A percentile compares a stretch with the other conserved stretches of the same genome.
Evolutionary conservation across 257 asterid genomes (phyloP).

Genomic region (Gardenia jasminoides): DNA sequence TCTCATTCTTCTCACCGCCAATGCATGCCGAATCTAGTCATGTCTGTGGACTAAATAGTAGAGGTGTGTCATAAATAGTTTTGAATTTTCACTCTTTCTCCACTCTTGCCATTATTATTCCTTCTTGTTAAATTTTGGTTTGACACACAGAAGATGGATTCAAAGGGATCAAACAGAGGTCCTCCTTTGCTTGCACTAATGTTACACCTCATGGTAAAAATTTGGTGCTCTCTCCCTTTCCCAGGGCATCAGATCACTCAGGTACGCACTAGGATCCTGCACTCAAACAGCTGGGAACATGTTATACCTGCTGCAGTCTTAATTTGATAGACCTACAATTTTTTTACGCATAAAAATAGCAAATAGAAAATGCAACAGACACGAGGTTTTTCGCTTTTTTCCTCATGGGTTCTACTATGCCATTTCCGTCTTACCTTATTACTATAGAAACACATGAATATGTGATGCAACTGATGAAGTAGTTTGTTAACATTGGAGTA

Average conservation of each 20-base stretch:
- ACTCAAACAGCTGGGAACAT: background rate
- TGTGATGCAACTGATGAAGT: background rate
- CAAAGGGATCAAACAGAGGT: slow-evolving; percentile 26
- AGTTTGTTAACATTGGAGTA: background rate
- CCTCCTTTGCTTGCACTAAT: slow-evolving; percentile 25
- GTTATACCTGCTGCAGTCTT: background rate
- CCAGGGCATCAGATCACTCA: slow-evolving; percentile 31
- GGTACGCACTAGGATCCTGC: slow-evolving; percentile 27
- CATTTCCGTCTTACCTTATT: too few species aligned
- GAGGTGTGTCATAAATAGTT: slow-evolving; percentile 27
- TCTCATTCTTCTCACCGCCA: slow-evolving; percentile 44
- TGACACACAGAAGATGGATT: slow-evolving; percentile 44
- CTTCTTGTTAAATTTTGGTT: slow-evolving; percentile 1
- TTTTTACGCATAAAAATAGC: background rate
- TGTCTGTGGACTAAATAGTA: slow-evolving; percentile 19
- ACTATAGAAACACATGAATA: background rate
- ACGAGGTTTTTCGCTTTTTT: background rate
- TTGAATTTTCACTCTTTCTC: slow-evolving; percentile 8
- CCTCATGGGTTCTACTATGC: background rate
- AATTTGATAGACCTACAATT: background rate
- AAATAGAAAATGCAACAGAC: background rate
- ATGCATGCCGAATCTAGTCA: slow-evolving; percentile 17
- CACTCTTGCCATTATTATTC: slow-evolving; percentile 18
- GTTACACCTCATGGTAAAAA: slow-evolving; percentile 39
- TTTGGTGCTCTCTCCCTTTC: slow-evolving; percentile 29